Evolutionary conservation across 2,329 filamentous ascomycete genomes (phyloP), one percentile per base, ranked within the genome.

Genomic region (Neodidymelliopsis sp.): DNA sequence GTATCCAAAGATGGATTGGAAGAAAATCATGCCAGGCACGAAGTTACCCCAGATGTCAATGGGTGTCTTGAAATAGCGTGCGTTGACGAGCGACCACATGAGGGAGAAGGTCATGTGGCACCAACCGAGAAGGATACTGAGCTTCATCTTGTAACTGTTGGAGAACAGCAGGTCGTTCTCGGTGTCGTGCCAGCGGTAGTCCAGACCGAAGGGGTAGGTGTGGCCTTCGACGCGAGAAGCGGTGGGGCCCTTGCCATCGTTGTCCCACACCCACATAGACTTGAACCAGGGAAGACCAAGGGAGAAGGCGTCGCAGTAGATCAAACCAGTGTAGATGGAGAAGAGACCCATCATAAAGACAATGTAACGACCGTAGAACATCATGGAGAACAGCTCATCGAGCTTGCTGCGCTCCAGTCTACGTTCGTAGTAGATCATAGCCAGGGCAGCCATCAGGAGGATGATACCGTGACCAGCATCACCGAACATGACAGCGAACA

Each of bases 141-240:
- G 89, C 82, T 99, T 99, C 94, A 99, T 99, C 86, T 99, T 99
- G 83, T 94, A 95, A 75, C 90, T 95, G 87, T 99, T 99, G 73
- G 85, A 89, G 78, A 99, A 99, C 38, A 99, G 83, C 15, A 99
- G 82, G 53, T 95, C 89, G 67, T 99, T 99, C 66, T 97, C 93
- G 10, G 91, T 89, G 52, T 89, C 91, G 72, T 99, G 95, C 94
- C 94, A 99, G 68, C 88, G 89, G 86, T 88, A 96, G 71, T 99
- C 94, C 53, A 99, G 77, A 61, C 94, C 94, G 69, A 99, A 96
- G 12, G 95, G 93, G 73, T 97, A 99, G 40, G 91, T 88, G 75
- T 97, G 92, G 50, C 82, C 83, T 36, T 84, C 77, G 49, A 96
- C 70, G 2, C 78, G 81, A 30, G 80, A 76, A 29, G 87, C 91